Evolutionary conservation across 2,329 filamentous ascomycete species (phyloP), one percentile per base, ranked within the genome.

Genomic region (Colletotrichum salicis): DNA sequence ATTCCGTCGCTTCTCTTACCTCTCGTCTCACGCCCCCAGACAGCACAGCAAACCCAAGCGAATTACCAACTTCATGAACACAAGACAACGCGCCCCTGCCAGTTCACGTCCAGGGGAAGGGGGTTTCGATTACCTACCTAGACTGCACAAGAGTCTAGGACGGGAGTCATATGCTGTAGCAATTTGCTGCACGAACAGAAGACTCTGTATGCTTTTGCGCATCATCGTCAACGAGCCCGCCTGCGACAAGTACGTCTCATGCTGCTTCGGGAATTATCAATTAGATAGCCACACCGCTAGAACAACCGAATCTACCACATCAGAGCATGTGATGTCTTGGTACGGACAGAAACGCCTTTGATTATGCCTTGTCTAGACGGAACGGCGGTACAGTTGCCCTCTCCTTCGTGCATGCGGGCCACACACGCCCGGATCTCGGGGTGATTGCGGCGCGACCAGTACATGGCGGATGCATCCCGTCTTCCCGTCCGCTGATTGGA

Each of bases 201-300:
- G 19, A 41, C 13, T 29, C 3, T 29, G 41, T 48, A n/a, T 62
- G 27, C 19, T 48, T 48, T n/a, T 61, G 58, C 27, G 41, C 13
- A 33, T n/a, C n/a, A 33, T 61, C 12, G 59, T n/a, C 27, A n/a
- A 51, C 27, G 19, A n/a, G 7, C 4, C 19, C 19, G 7, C 7
- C 19, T 48, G 41, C 19, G 41, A n/a, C 41, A 19, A 48, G 41
- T 7, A 19, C 41, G 19, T 48, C 41, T n/a, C 19, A 48, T 48
- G 19, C 41, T 48, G 41, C 41, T n/a, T 48, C 15, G 41, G 41
- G 41, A n/a, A n/a, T 10, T 48, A n/a, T 10, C 19, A 48, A n/a
- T 48, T 66, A 45, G 45, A 61, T 67, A 67, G 45, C 33, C 62
- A 66, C 67, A 66, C 61, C 67, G 61, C 62, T 41, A 58, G 52